A percentile compares a stretch with the other conserved stretches of the same genome.
phyloP scores from a whole-genome alignment of 225 moss, liverwort and hornwort genomes.

The Polytrichum commune region DNA sequence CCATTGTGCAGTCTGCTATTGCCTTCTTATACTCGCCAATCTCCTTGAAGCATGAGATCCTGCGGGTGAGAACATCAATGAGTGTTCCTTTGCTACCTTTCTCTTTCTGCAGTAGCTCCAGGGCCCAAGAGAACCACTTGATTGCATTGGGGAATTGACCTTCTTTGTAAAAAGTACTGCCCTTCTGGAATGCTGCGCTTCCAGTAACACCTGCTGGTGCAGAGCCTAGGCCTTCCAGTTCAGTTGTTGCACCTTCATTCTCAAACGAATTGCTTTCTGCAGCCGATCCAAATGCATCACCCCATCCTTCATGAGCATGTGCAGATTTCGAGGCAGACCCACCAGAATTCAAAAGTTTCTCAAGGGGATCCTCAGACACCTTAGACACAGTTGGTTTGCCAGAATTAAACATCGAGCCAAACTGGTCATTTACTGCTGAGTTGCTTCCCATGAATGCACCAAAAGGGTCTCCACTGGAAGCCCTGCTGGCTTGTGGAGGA shows the following conservation, averaged over 20 bases:
- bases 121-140: constrained; percentile 97
- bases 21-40: constrained; percentile 99
- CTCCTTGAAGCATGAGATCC: constrained; percentile 93
- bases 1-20: constrained; percentile 86
- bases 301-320: constrained; percentile 77
- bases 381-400: constrained; percentile 30
- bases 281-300: constrained; percentile 63
- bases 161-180: constrained; percentile 75
- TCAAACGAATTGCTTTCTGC: constrained; percentile 53
- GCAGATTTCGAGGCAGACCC: constrained; percentile 39
- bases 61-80: constrained; percentile 66
- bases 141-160: constrained; percentile 98
- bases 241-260: constrained; percentile 73
- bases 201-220: constrained; percentile 80
- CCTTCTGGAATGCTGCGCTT: constrained; percentile 56
- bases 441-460: constrained; percentile 33
- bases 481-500: constrained; percentile 29
- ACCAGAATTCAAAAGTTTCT: constrained; percentile 42
- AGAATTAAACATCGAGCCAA: constrained; percentile 39
- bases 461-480: constrained; percentile 50
- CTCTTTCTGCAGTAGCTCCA: constrained; percentile 69
- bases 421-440: constrained; percentile 26
- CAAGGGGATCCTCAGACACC: constrained; percentile 39
- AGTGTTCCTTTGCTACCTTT: constrained; percentile 39
- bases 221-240: constrained; percentile 88